Percentiles rank a stretch among this genome's conserved stretches.
phyloP scores from a whole-genome alignment of 1,284 basidiomycete species.

The Ustilago cynodontis region DNA sequence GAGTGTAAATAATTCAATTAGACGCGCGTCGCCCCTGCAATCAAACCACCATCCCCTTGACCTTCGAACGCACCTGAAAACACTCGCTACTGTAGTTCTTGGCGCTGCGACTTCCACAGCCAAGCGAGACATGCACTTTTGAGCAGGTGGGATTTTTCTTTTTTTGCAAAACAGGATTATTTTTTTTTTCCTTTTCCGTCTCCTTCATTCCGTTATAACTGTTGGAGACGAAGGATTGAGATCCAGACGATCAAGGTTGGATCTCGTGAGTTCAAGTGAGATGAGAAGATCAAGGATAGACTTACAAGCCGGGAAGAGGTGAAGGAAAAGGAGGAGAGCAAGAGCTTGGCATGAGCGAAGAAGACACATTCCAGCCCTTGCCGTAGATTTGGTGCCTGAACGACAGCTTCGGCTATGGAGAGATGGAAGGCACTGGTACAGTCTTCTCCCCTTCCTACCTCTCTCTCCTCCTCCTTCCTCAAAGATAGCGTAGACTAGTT shows the following conservation, averaged over 20 bases:
- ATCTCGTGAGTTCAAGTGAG: too few relatives aligned
- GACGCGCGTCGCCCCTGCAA: too few relatives aligned
- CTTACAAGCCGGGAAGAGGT: background rate
- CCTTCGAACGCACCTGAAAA: too few relatives aligned
- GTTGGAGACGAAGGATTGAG: too few relatives aligned
- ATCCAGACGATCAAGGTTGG: background rate
- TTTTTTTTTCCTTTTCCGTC: too few relatives aligned
- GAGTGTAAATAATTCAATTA: too few relatives aligned
- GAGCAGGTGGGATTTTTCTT: background rate
- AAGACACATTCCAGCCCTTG: conserved; percentile 8
- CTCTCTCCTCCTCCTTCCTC: background rate
- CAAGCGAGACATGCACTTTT: conserved; percentile 11
- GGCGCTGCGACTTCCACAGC: background rate
- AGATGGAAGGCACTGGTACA: background rate
- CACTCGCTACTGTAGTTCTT: too few relatives aligned
- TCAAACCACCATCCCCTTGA: too few relatives aligned
- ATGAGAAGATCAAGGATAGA: background rate
- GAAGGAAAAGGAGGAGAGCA: background rate
- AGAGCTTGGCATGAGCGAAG: background rate
- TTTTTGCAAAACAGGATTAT: too few relatives aligned
- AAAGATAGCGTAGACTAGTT: background rate
- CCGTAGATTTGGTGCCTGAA: background rate
- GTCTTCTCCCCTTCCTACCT: background rate
- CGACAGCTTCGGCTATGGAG: background rate
- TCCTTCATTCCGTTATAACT: too few relatives aligned